Evolutionary conservation across 179 eudicot genomes (phyloP), one percentile per base, ranked within the genome.

Genomic region (Heliamphora pulchella): DNA sequence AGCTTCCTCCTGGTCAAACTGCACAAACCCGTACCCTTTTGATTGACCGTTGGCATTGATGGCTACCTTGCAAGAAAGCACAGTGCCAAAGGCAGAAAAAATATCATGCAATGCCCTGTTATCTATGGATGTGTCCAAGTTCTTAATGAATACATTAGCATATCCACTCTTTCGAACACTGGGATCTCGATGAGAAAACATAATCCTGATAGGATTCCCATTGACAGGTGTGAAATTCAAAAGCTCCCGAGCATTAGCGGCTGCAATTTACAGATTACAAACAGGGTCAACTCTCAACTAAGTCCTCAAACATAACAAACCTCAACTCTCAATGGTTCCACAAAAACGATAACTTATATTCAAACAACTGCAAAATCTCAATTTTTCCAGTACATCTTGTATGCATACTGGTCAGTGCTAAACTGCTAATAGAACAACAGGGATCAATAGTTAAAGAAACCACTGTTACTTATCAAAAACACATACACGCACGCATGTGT

Each of bases 121-220:
- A 79, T 92, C 94, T 46, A 90, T 86, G 2, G 90, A 83, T 14
- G 79, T 0, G 66, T 92, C 94, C 78, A 91, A 73, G 71, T 89
- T 91, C 88, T 92, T 92, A 43, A 92, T 89, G 77, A 89, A 92
- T 1, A 92, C 76, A 76, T 92, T 92, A 15, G 86, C 94, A 59
- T 74, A 77, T 51, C 94, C 94, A 76, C 88, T 92, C 78, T 90
- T 92, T 41, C 92, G 82, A 5, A 88, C 80, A 78, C 87, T 88
- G 18, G 97, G 92, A 76, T 90, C 97, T 0, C 97, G 87, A n/a
- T 91, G 89, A 81, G 90, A 88, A 71, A 81, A 86, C 94, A 92
- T 92, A 5, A 92, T 89, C 86, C 97, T 85, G 17, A 91, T 88
- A 1, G 91, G 86, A 67, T 83, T 90, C 3, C 89, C 93, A 82